Evolutionary conservation across 129 eudicot genomes (phyloP).

Genomic region (Silybum marianum): DNA sequence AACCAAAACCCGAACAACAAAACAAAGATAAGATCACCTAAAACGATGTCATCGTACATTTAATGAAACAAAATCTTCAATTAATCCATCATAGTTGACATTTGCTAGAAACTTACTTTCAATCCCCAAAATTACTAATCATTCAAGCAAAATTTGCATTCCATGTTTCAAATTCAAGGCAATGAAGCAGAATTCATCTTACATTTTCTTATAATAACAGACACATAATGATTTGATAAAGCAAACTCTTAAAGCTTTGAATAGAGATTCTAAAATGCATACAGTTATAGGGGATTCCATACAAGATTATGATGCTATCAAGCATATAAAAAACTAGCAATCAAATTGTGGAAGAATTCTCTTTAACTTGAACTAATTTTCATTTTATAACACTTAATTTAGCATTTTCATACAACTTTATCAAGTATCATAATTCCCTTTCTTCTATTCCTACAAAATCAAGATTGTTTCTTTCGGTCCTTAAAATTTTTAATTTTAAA

Average conservation of each 20-base stretch:
- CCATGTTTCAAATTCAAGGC: conserved; percentile 6
- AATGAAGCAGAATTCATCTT: conserved; percentile 11
- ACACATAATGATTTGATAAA: conserved; percentile 1
- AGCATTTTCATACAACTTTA: background rate
- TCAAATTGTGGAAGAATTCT: background rate
- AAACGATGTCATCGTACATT: too few relatives aligned
- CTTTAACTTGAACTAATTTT: too few relatives aligned
- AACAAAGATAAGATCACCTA: too few relatives aligned
- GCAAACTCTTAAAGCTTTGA: background rate
- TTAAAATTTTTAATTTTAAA: too few relatives aligned
- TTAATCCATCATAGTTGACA: too few relatives aligned
- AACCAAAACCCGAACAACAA: too few relatives aligned
- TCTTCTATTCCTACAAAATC: background rate
- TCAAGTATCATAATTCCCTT: background rate
- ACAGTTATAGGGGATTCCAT: background rate
- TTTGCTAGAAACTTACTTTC: too few relatives aligned
- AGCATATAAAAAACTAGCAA: background rate
- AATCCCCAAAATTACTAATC: too few relatives aligned
- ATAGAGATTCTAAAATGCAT: background rate
- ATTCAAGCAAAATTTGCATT: background rate
- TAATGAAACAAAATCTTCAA: too few relatives aligned
- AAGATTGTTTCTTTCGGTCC: background rate
- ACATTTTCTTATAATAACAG: background rate
- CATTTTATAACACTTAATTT: background rate
- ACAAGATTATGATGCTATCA: conserved; percentile 18